Evolutionary conservation across 805 yeast species (phyloP), one percentile per base, ranked within the genome.

Genomic region (Metschnikowia kofuensis): DNA sequence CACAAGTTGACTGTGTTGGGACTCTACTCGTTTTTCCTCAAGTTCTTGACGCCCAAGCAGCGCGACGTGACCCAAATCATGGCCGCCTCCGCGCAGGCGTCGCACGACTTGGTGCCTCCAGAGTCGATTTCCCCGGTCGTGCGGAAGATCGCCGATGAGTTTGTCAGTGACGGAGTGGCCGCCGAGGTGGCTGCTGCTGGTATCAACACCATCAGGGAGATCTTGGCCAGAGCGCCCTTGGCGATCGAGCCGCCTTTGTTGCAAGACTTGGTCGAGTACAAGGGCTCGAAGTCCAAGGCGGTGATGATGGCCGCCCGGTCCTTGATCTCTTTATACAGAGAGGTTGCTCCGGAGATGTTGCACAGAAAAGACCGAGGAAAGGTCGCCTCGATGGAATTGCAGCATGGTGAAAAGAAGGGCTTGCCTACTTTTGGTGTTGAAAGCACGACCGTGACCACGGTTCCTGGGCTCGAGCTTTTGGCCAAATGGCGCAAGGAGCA

Each of bases 151-250:
- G 98, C 99, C 1, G 96, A 94, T 69, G 99, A 94, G 69, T 94
- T 94, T 61, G 97, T 94, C 27, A 87, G 96, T 57, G 98, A 94
- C 63, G 99, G 99, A 77, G 99, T 94, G 36, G 90, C 97, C 13
- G 84, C 96, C 32, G 97, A 94, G 69, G 99, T 91, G 47, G 97
- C 97, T 6, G 90, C 97, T 45, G 98, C 98, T 5, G 99, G 99
- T 62, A 78, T 94, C 56, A 94, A 94, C 68, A 88, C 98, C 3
- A 92, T 92, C 51, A 78, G 98, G 59, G 99, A 94, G 69, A 89
- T 94, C 50, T 77, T 91, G 54, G 69, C 96, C 1, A 84, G 99
- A 75, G 95, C 96, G 10, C 97, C 99, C 13, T 75, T 92, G 55
- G 96, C 98, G 27, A 90, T 94, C 59, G 97, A 90, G 45, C 84